These are phyloP conservation scores for Umbelopsis sp. DNA, from an alignment of 371 early-diverging fungal species.

Conservation along the genomic window DNA sequence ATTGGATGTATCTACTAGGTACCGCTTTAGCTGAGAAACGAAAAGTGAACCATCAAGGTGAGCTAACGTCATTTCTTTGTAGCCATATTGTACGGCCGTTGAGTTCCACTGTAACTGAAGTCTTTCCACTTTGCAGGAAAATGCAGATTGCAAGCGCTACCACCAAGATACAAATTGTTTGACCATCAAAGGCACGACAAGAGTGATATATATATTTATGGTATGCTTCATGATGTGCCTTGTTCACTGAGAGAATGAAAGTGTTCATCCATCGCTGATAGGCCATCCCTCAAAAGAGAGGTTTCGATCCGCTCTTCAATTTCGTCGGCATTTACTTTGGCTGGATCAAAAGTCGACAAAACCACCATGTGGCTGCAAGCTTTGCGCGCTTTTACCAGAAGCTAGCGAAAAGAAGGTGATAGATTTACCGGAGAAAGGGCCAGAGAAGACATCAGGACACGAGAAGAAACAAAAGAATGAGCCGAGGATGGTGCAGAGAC, in stretches of 20 bases:
- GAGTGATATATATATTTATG: slow-evolving; percentile 5
- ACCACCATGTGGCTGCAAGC: not conserved
- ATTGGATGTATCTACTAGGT: slow-evolving; percentile 7
- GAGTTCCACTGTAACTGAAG: not conserved
- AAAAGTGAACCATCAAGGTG: not conserved
- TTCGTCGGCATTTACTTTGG: not conserved
- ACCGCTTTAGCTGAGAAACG: not conserved
- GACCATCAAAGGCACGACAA: not conserved
- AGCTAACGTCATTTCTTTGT: not conserved
- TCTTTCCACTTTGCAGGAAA: not conserved
- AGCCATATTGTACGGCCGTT: not conserved
- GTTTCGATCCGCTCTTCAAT: not conserved
- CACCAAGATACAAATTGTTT: slow-evolving; percentile 3
- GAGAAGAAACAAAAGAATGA: too few relatives aligned
- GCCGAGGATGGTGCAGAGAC: too few relatives aligned
- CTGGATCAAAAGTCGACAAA: slow-evolving; percentile 1
- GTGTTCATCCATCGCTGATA: not conserved
- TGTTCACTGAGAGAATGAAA: too few relatives aligned
- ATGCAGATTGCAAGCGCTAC: not conserved
- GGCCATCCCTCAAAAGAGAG: slow-evolving; percentile 5
- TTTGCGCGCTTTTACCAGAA: not conserved
- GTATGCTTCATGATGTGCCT: not conserved
- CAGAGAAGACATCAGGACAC: not conserved
- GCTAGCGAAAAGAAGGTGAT: not conserved
- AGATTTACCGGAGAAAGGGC: not conserved